Evolutionary conservation across 202 grass and related monocot species (phyloP).

Genomic region (Saccharum hybrid): DNA sequence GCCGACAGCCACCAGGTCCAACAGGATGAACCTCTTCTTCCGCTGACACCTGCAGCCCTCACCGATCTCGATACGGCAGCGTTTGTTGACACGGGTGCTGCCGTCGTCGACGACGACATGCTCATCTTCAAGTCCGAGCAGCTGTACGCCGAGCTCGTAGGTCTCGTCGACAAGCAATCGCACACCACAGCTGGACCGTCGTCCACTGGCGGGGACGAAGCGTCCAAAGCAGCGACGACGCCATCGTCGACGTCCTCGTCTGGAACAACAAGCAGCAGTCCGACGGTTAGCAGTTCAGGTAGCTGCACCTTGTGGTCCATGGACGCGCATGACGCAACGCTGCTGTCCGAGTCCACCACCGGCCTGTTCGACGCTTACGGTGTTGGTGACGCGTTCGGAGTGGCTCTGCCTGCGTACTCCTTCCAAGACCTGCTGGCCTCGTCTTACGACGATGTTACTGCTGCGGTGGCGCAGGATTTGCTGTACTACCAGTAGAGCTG

Average conservation of each 20-base stretch:
- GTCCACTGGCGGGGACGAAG: background rate
- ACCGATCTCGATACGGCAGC: conserved; percentile 5
- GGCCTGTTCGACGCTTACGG: background rate
- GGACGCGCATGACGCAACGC: conserved; percentile 36
- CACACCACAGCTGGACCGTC: background rate
- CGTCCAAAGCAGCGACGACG: background rate
- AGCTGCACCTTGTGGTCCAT: conserved; percentile 33
- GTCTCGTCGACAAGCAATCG: conserved; percentile 43
- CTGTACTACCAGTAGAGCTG: background rate
- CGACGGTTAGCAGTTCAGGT: conserved; percentile 3
- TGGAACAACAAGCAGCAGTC: conserved; percentile 11
- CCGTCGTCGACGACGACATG: background rate
- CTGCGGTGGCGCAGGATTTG: conserved; percentile 6
- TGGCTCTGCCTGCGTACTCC: background rate
- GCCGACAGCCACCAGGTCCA: background rate
- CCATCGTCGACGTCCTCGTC: background rate
- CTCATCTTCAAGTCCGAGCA: conserved; percentile 50
- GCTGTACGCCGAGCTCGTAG: conserved; percentile 56
- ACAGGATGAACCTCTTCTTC: background rate
- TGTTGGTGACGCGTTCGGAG: conserved; percentile 12
- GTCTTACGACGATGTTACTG: conserved; percentile 43
- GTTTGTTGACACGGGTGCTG: background rate
- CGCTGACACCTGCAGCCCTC: background rate
- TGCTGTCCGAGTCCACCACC: conserved; percentile 24
- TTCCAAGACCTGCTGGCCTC: conserved; percentile 38